A percentile compares a stretch with the other conserved stretches of the same genome.
These are phyloP conservation scores for Epichloe amarillans DNA, from an alignment of 2,329 filamentous ascomycete genomes.

Conservation along the genomic window DNA sequence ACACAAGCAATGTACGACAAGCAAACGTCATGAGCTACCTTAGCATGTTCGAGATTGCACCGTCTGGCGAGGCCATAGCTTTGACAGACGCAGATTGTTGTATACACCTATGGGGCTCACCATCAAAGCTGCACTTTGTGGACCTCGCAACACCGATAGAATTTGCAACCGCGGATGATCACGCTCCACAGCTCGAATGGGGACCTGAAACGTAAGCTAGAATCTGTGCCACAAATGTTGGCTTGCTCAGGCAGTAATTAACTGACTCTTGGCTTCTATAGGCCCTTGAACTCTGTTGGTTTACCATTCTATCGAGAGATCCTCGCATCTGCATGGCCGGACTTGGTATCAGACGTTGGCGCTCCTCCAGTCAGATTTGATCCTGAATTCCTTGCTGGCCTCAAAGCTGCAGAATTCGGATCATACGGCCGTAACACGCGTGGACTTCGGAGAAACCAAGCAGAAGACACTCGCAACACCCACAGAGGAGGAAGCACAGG, in stretches of 20 bases:
- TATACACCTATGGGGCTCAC: conserved; percentile 81
- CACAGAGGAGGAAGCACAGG: conserved; percentile 46
- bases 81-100: conserved; percentile 66
- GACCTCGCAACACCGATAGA: conserved; percentile 68
- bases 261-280: conserved; percentile 18
- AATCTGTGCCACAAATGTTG: background rate
- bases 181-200: conserved; percentile 51
- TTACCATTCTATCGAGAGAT: conserved; percentile 88
- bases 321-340: conserved; percentile 82
- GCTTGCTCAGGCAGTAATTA: background rate
- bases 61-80: conserved; percentile 74
- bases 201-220: conserved; percentile 50
- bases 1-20: conserved; percentile 73
- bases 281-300: conserved; percentile 71
- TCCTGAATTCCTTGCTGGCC: conserved; percentile 49
- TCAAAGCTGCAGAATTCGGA: conserved; percentile 63
- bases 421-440: conserved; percentile 66
- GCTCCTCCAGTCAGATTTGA: conserved; percentile 69
- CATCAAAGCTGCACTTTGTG: conserved; percentile 72
- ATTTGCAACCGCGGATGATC: conserved; percentile 54
- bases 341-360: conserved; percentile 72
- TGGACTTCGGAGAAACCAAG: conserved; percentile 65
- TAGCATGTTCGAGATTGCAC: conserved; percentile 71
- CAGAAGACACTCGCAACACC: conserved; percentile 57
- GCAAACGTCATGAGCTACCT: conserved; percentile 65